Conservation (phyloP, 2,329 filamentous ascomycete genomes). For the Aspergillus fumigatiaffinis region DNA sequence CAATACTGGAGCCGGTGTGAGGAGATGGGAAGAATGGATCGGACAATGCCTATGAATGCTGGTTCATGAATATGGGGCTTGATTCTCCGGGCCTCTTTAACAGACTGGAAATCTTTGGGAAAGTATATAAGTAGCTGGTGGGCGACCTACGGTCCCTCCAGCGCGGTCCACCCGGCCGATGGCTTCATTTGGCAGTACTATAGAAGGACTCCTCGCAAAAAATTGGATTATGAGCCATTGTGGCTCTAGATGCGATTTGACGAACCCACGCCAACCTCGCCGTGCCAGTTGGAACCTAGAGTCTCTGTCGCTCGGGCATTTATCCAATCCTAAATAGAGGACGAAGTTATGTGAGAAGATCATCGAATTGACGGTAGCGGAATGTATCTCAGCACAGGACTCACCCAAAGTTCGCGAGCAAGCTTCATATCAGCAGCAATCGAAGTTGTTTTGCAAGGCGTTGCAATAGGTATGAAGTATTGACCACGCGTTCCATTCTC, state of each 20-base stretch:
- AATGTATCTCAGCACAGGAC: neutral
- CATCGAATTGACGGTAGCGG: neutral
- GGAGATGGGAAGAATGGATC: constrained; percentile 90
- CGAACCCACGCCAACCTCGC: neutral
- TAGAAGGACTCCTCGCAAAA: neutral
- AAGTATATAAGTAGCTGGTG: neutral
- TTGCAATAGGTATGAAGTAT: constrained; percentile 39
- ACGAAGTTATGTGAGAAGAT: neutral
- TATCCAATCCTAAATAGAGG: constrained; percentile 16
- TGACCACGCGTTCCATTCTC: constrained; percentile 22
- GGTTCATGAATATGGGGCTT: neutral
- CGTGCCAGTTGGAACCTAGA: constrained; percentile 8
- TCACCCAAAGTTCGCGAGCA: constrained; percentile 30
- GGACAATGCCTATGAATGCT: constrained; percentile 61
- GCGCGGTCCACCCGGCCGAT: neutral
- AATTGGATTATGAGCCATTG: neutral
- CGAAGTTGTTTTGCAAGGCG: constrained; percentile 19
- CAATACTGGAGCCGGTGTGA: constrained; percentile 63
- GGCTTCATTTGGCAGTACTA: neutral
- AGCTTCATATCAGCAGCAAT: constrained; percentile 28
- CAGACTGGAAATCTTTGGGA: neutral
- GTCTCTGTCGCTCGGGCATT: constrained; percentile 14
- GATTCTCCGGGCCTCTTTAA: neutral
- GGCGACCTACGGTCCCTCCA: neutral
- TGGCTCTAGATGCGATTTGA: neutral